phyloP scores from a whole-genome alignment of 108 stramenopile genomes.

The Discostella pseudostelligera region DNA sequence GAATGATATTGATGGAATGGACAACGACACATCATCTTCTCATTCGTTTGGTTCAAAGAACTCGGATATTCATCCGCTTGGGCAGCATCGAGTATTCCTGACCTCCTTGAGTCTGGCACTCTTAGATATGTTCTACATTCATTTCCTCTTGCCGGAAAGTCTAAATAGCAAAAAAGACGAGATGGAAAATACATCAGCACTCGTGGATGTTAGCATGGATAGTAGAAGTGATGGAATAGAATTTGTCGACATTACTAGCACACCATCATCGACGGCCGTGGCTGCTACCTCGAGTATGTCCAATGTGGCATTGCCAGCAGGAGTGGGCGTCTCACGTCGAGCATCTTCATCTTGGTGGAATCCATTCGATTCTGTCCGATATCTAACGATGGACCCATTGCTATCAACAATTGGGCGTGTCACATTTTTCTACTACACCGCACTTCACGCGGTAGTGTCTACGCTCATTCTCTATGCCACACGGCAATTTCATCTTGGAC shows the following conservation, averaged over 20 bases:
- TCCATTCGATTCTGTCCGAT: constrained; percentile 63
- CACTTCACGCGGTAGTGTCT: constrained; percentile 90
- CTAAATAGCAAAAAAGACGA: constrained; percentile 26
- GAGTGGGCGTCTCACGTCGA: constrained; percentile 24
- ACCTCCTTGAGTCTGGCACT: constrained; percentile 60
- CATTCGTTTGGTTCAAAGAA: constrained; percentile 32
- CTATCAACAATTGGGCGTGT: constrained; percentile 77
- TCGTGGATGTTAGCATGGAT: constrained; percentile 11
- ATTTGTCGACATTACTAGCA: neutral
- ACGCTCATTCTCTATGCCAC: constrained; percentile 87
- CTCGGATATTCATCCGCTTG: constrained; percentile 39
- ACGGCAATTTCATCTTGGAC: constrained; percentile 75
- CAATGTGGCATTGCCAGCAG: constrained; percentile 25
- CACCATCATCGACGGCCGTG: constrained; percentile 12
- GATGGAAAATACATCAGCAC: constrained; percentile 10
- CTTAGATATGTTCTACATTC: constrained; percentile 76
- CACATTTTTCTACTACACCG: constrained; percentile 92
- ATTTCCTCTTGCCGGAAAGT: constrained; percentile 74
- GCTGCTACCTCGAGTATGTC: constrained; percentile 35
- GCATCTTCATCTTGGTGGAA: constrained; percentile 51
- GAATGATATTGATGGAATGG: neutral
- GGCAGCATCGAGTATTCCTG: constrained; percentile 68
- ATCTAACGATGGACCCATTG: constrained; percentile 70
- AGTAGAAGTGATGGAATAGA: constrained; percentile 2
- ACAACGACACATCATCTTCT: constrained; percentile 9